phyloP scores from a whole-genome alignment of 2,329 filamentous ascomycete species.

The Ceratocystiopsis minuta region DNA sequence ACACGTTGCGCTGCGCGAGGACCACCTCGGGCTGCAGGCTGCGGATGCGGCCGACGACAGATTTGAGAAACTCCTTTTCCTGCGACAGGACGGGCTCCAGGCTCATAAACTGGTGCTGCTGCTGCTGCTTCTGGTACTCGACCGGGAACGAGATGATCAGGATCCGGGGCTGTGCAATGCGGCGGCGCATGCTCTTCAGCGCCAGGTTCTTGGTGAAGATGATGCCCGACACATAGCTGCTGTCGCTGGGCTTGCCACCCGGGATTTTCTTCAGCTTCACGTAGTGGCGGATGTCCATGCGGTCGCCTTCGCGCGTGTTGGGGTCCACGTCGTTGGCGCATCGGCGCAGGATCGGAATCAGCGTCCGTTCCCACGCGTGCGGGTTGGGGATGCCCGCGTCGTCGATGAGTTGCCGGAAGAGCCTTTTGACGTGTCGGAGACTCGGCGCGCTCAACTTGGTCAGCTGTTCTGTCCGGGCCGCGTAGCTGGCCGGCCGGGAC shows the following conservation, averaged over 20 bases:
- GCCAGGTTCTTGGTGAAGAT: conserved; percentile 97
- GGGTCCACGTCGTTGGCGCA: conserved; percentile 91
- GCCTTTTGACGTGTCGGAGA: conserved; percentile 67
- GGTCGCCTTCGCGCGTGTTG: conserved; percentile 74
- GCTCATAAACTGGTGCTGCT: conserved; percentile 85
- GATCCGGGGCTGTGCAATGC: conserved; percentile 68
- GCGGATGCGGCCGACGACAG: conserved; percentile 80
- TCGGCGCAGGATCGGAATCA: conserved; percentile 76
- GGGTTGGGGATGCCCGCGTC: conserved; percentile 58
- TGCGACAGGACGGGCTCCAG: conserved; percentile 91
- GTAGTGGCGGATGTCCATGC: conserved; percentile 94
- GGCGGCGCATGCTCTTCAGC: conserved; percentile 86
- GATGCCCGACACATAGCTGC: conserved; percentile 87
- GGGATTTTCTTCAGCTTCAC: conserved; percentile 95
- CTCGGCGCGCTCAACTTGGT: conserved; percentile 77
- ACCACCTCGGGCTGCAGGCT: conserved; percentile 71
- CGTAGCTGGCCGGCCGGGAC: not conserved
- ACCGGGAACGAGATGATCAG: conserved; percentile 88
- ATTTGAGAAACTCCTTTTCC: conserved; percentile 81
- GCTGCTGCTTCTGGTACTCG: conserved; percentile 81
- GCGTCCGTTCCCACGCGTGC: conserved; percentile 70
- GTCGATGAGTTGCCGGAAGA: conserved; percentile 66
- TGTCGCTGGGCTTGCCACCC: conserved; percentile 76
- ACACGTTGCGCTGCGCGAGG: conserved; percentile 84
- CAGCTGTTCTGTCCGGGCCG: conserved; percentile 44